Percentiles rank a stretch among this genome's conserved stretches.
These are phyloP conservation scores for Colletotrichum musicola DNA, from an alignment of 2,329 filamentous ascomycete species.

Conservation along the genomic window DNA sequence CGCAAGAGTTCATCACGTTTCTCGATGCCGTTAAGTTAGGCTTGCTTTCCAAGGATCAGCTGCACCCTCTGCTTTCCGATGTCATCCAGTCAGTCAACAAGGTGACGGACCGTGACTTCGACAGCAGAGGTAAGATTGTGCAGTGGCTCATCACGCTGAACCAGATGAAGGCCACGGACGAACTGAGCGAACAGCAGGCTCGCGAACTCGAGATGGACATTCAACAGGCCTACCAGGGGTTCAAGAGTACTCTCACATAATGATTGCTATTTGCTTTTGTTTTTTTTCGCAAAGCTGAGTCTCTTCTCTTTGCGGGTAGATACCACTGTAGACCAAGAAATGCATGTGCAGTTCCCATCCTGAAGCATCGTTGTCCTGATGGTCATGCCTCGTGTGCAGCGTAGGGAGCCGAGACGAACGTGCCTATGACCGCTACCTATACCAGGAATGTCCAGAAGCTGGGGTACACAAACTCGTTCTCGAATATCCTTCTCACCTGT, in stretches of 20 bases:
- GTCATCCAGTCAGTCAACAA: conserved; percentile 98
- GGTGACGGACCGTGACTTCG: conserved; percentile 94
- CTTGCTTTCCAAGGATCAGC: conserved; percentile 91
- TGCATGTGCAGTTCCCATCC: neutral
- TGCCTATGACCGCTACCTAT: neutral
- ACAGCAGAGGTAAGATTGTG: conserved; percentile 95
- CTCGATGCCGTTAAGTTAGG: conserved; percentile 94
- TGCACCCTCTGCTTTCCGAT: conserved; percentile 95
- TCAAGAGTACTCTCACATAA: conserved; percentile 81
- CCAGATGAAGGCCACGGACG: conserved; percentile 96
- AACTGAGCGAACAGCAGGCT: conserved; percentile 87
- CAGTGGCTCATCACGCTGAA: conserved; percentile 98
- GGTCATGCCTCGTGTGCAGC: neutral
- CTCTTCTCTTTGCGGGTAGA: conserved; percentile 11
- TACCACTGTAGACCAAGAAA: conserved; percentile 18
- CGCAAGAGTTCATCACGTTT: conserved; percentile 98
- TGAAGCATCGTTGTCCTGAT: neutral
- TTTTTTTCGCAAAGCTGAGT: neutral
- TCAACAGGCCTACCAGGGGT: conserved; percentile 92
- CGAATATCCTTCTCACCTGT: conserved; percentile 95
- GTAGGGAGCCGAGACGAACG: neutral
- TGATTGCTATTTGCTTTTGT: neutral
- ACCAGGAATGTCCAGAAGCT: conserved; percentile 99
- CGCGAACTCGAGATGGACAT: conserved; percentile 94
- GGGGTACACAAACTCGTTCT: conserved; percentile 98